These are phyloP conservation scores for Naganishia antarctica DNA, from an alignment of 768 basidiomycete genomes.

Conservation along the genomic window DNA sequence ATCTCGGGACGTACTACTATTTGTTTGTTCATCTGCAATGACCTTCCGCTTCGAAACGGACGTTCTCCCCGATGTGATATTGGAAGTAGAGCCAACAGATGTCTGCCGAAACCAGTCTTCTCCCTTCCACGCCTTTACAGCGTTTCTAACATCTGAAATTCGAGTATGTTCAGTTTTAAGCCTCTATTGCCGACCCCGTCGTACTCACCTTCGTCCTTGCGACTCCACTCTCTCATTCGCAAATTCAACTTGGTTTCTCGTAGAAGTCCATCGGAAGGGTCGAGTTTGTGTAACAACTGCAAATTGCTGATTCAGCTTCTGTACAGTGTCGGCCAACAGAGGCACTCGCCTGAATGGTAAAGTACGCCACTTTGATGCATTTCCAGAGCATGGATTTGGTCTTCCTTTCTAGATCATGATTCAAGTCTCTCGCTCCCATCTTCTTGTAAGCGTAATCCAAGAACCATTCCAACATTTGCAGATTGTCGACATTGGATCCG, in stretches of 20 bases:
- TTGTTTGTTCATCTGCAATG: too few relatives aligned
- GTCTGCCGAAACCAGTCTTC: not conserved
- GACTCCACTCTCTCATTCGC: not conserved
- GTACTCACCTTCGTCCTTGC: slow-evolving; percentile 2
- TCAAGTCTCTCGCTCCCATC: not conserved
- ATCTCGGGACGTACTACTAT: too few relatives aligned
- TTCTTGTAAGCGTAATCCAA: not conserved
- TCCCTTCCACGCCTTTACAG: not conserved
- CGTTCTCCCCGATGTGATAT: too few relatives aligned
- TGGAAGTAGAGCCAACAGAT: not conserved
- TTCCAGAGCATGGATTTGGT: not conserved
- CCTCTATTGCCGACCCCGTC: too few relatives aligned
- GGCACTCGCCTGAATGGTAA: slow-evolving; percentile 4
- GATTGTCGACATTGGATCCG: too few relatives aligned
- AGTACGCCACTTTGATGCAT: not conserved
- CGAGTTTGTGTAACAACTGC: slow-evolving; percentile 8
- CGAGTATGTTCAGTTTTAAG: not conserved
- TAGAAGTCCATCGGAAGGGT: not conserved
- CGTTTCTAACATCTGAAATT: not conserved
- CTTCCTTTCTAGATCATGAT: not conserved
- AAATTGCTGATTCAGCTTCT: not conserved
- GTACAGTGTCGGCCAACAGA: not conserved
- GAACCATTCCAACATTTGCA: not conserved
- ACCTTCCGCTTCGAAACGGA: too few relatives aligned
- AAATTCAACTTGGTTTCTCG: not conserved